phyloP scores from a whole-genome alignment of 2,329 filamentous ascomycete genomes.

The Pseudogymnoascus sp. region DNA sequence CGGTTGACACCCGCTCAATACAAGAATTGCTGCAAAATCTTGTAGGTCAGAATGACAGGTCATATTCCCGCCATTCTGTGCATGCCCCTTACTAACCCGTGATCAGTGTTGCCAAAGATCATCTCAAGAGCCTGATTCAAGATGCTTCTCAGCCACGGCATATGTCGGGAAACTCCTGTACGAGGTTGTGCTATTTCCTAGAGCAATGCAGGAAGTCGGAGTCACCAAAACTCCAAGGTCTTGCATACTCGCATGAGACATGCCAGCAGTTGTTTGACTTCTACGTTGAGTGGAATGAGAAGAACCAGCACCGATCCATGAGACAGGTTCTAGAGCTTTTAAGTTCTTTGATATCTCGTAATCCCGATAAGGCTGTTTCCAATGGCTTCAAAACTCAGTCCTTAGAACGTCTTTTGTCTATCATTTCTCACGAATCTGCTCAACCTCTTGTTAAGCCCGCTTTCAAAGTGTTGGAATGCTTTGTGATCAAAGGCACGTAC shows the following conservation, averaged over 20 bases:
- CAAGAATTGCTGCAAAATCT: neutral
- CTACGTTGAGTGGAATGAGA: slow-evolving; percentile 60
- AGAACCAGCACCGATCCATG: slow-evolving; percentile 56
- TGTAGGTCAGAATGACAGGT: neutral
- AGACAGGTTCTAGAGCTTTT: slow-evolving; percentile 53
- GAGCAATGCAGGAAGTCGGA: slow-evolving; percentile 48
- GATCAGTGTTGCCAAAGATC: slow-evolving; percentile 15
- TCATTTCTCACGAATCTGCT: slow-evolving; percentile 51
- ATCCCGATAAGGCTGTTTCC: slow-evolving; percentile 36
- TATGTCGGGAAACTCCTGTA: slow-evolving; percentile 48
- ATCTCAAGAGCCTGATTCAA: slow-evolving; percentile 19
- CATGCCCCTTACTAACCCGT: slow-evolving; percentile 1
- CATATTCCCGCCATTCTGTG: neutral
- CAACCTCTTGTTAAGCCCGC: slow-evolving; percentile 61
- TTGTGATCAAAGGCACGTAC: slow-evolving; percentile 50
- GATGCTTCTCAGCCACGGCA: slow-evolving; percentile 40
- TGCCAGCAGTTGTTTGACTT: slow-evolving; percentile 48
- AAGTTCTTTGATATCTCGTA: slow-evolving; percentile 41
- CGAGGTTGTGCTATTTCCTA: slow-evolving; percentile 54
- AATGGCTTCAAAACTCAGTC: slow-evolving; percentile 39
- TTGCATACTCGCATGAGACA: slow-evolving; percentile 44
- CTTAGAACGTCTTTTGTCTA: slow-evolving; percentile 45
- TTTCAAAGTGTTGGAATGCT: slow-evolving; percentile 57
- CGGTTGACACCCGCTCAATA: slow-evolving; percentile 7
- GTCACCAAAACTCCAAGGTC: slow-evolving; percentile 34